These are phyloP conservation scores for Fusarium udum DNA, from an alignment of 2,329 filamentous ascomycete genomes.

Conservation along the genomic window DNA sequence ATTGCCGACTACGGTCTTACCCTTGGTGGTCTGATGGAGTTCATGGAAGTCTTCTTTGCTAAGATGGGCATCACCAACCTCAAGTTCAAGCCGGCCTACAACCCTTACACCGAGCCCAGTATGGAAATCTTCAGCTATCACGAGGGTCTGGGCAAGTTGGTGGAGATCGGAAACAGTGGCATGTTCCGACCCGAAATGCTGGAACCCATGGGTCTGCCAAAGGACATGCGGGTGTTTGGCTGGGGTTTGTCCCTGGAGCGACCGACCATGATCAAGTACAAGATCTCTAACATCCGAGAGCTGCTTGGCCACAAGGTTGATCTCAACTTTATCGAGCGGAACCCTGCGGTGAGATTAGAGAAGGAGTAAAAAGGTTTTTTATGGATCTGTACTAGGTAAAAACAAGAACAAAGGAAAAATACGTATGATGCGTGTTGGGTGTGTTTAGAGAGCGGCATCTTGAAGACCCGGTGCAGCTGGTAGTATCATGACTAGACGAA, in stretches of 20 bases:
- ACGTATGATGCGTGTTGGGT: constrained; percentile 4
- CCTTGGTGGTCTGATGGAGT: constrained; percentile 88
- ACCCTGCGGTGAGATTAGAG: constrained; percentile 89
- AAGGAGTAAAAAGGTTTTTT: constrained; percentile 67
- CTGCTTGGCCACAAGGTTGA: constrained; percentile 95
- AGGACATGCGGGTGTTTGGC: constrained; percentile 91
- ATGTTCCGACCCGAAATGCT: constrained; percentile 99
- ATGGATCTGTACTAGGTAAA: not conserved
- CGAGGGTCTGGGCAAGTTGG: constrained; percentile 86
- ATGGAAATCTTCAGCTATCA: constrained; percentile 99
- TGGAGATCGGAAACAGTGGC: constrained; percentile 97
- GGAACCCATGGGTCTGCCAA: constrained; percentile 91
- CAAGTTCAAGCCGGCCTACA: constrained; percentile 97
- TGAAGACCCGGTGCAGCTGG: constrained; percentile 12
- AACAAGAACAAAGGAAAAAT: constrained; percentile 5
- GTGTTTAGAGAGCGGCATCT: constrained; percentile 22
- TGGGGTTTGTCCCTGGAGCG: constrained; percentile 92
- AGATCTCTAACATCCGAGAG: constrained; percentile 89
- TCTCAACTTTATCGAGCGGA: constrained; percentile 88
- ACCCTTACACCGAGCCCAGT: constrained; percentile 92
- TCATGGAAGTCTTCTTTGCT: constrained; percentile 94
- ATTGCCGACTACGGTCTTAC: constrained; percentile 97
- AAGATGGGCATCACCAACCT: constrained; percentile 91
- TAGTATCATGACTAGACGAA: constrained; percentile 39
- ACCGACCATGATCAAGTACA: constrained; percentile 98